Percentiles rank a stretch among this genome's conserved stretches.
Conservation (phyloP, 2,329 filamentous ascomycete species). For the Lachnellula cervina region DNA sequence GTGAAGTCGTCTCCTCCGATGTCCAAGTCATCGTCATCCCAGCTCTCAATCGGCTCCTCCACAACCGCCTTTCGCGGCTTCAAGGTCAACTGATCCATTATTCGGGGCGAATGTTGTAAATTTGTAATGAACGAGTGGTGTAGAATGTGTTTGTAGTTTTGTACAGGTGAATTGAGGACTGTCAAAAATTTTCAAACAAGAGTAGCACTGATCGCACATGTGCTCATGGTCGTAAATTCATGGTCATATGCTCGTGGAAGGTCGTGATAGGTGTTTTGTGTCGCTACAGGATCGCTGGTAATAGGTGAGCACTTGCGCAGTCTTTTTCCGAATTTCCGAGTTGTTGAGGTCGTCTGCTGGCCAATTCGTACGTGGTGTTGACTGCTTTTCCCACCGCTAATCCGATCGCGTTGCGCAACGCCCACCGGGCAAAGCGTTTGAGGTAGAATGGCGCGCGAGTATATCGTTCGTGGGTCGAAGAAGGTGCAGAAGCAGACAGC, state of each 20-base stretch:
- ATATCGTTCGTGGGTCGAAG: neutral
- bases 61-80: constrained; percentile 35
- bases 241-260: constrained; percentile 14
- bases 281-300: constrained; percentile 3
- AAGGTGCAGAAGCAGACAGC: neutral
- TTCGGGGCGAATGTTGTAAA: neutral
- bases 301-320: constrained; percentile 2
- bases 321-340: neutral
- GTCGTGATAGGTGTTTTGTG: constrained; percentile 9
- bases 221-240: constrained; percentile 24
- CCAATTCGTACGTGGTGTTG: neutral
- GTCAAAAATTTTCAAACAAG: constrained; percentile 11
- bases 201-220: constrained; percentile 18
- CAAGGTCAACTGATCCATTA: constrained; percentile 31
- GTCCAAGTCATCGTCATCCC: constrained; percentile 73
- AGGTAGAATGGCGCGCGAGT: neutral
- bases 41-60: constrained; percentile 65
- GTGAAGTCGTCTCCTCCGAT: constrained; percentile 63
- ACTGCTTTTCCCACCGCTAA: constrained; percentile 3
- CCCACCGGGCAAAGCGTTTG: neutral
- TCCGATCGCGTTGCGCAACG: constrained; percentile 1
- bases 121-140: constrained; percentile 1
- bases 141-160: neutral
- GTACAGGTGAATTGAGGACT: neutral
- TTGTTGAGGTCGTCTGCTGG: constrained; percentile 1